Percentiles rank a stretch among this genome's conserved stretches.
These are phyloP conservation scores for Ulmus americana DNA, from an alignment of 331 rosid genomes.

Conservation along the genomic window DNA sequence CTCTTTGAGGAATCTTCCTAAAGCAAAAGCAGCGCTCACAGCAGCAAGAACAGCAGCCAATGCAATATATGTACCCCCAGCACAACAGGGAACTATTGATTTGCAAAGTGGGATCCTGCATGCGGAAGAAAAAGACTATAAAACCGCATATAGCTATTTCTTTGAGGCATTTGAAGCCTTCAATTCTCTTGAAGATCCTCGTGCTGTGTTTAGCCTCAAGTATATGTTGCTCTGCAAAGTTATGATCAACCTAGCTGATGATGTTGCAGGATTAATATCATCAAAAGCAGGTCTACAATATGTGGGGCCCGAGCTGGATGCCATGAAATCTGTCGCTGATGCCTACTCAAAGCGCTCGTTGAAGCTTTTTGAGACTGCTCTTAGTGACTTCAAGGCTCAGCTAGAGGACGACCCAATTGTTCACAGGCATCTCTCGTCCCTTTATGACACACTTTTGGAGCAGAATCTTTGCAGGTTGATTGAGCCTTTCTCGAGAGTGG, in stretches of 20 bases:
- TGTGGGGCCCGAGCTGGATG: conserved; percentile 89
- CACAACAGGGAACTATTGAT: conserved; percentile 92
- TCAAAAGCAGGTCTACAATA: conserved; percentile 87
- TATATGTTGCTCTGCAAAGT: conserved; percentile 87
- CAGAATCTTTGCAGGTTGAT: conserved; percentile 93
- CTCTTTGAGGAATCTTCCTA: conserved; percentile 87
- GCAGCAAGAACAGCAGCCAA: conserved; percentile 98
- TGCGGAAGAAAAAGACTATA: conserved; percentile 93
- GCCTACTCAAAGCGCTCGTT: conserved; percentile 90
- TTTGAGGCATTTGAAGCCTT: conserved; percentile 92
- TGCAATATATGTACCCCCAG: conserved; percentile 93
- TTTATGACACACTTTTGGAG: conserved; percentile 79
- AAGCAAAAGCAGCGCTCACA: conserved; percentile 92
- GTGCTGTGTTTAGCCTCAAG: conserved; percentile 89
- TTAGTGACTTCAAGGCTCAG: conserved; percentile 75
- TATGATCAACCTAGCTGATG: conserved; percentile 94
- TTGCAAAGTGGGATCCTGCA: conserved; percentile 97
- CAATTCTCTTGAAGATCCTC: conserved; percentile 84
- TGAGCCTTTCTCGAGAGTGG: conserved; percentile 88
- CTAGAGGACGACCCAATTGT: conserved; percentile 94
- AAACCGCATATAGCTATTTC: conserved; percentile 90
- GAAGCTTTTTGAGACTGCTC: conserved; percentile 73
- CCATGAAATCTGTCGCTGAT: conserved; percentile 95
- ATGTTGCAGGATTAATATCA: conserved; percentile 77
- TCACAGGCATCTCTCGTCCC: conserved; percentile 80